Conservation (phyloP, 73 alveolate genomes). For the Paramecium pentaurelia region DNA sequence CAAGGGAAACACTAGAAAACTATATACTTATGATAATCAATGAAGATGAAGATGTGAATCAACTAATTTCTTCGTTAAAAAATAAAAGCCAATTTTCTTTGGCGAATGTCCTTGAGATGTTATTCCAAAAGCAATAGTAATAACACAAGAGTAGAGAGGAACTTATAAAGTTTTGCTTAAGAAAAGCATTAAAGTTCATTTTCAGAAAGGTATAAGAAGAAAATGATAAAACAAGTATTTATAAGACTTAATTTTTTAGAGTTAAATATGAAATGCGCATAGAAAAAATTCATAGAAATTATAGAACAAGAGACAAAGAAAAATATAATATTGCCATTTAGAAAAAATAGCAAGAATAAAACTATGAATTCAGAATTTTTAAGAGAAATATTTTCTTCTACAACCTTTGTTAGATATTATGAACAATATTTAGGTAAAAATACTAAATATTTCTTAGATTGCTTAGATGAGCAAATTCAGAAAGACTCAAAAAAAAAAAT, state of each 20-base stretch:
- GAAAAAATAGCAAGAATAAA: not conserved
- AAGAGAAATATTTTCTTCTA: not conserved
- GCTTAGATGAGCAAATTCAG: not conserved
- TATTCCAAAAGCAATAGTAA: not conserved
- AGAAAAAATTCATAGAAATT: not conserved
- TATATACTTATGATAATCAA: not conserved
- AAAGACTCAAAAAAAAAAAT: not conserved
- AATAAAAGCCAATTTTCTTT: not conserved
- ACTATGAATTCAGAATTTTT: constrained; percentile 28
- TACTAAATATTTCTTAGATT: not conserved
- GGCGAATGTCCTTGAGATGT: not conserved
- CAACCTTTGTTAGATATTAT: not conserved
- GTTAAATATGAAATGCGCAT: not conserved
- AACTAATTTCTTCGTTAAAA: not conserved
- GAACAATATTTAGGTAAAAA: not conserved
- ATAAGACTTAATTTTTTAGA: not conserved
- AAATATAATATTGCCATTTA: not conserved
- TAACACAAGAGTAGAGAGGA: not conserved
- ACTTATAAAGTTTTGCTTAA: not conserved
- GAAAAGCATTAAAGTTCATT: not conserved
- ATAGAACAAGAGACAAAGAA: not conserved
- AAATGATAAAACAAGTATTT: not conserved
- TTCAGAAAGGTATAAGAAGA: not conserved
- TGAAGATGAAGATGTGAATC: not conserved
- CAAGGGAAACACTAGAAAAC: not conserved